Base-by-base conservation (phyloP, 768 basidiomycete species). In the Hemileccinum impolitum region DNA sequence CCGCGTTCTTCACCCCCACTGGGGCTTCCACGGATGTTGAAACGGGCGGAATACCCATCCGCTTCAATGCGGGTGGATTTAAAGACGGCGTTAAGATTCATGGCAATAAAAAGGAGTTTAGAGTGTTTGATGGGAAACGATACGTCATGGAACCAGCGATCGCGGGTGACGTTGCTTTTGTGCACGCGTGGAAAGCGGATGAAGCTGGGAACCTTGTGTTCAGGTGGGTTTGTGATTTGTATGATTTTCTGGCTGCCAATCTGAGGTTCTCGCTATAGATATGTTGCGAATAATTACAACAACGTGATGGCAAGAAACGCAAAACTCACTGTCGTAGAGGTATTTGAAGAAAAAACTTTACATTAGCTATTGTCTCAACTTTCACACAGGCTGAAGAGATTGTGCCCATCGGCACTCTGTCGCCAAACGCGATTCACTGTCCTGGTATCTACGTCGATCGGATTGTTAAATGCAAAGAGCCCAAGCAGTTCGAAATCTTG, bases 171-270 rank as follows among this genome's bases (percentile, higher is more conserved):
- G 80, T 90, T 56, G 90, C 92, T 6, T 84, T 94, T 64, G 73
- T 94, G 35, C 75, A 83, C 34, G 91, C 89, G 14, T 93, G 90
- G 91, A 94, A 94, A 66, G 93, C 82, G 13, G 92, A 94, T 58
- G 90, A 90, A 63, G 77, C 81, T 41, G 91, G 91, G 6, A 94
- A 94, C 67, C 84, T 84, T 56, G 81, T 92, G 26, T 95, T 94
- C 75, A 77, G 90, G 85, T 88, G 56, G 37, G 48, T 50, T n/a
- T 25, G n/a, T 35, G 19, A 19, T 14, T 35, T n/a, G 21, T 58
- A 30, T 40, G 36, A 21, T 46, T n/a, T 21, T 2, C 37, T 28
- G 28, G 32, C 26, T 18, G 12, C 21, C 51, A 17, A 40, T 15
- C 43, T 48, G 11, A 35, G 25, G 46, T 38, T 21, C 34, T 26